phyloP scores from a whole-genome alignment of 192 early-diverging fungal species.

The Dissophora ornata region DNA sequence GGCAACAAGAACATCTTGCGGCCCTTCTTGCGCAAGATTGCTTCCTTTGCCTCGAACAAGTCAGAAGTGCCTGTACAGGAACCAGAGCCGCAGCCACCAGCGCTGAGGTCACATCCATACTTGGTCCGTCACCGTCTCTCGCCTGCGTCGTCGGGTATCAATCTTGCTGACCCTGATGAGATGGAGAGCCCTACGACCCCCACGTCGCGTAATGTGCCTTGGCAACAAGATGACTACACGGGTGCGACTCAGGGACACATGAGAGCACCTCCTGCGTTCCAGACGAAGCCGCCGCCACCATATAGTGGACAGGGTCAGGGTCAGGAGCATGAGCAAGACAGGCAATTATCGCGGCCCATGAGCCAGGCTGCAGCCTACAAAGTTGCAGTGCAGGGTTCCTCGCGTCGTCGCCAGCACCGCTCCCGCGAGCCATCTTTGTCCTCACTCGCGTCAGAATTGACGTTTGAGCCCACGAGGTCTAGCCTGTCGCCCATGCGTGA shows the following conservation, averaged over 20 bases:
- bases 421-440: conserved; percentile 47
- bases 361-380: background rate
- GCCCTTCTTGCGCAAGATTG: conserved; percentile 46
- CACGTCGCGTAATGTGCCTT: conserved; percentile 8
- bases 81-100: conserved; percentile 25
- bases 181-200: conserved; percentile 28
- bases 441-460: conserved; percentile 36
- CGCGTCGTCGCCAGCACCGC: conserved; percentile 31
- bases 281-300: conserved; percentile 37
- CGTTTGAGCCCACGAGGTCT: conserved; percentile 38
- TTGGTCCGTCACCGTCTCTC: conserved; percentile 43
- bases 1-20: conserved; percentile 44
- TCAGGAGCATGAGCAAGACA: conserved; percentile 2
- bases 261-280: conserved; percentile 11
- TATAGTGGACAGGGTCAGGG: conserved; percentile 35
- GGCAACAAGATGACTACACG: conserved; percentile 25
- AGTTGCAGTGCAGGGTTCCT: background rate
- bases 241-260: background rate
- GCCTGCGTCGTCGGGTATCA: conserved; percentile 28
- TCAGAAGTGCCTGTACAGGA: conserved; percentile 27
- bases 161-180: conserved; percentile 17
- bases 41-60: conserved; percentile 33
- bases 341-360: background rate
- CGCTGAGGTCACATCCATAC: conserved; percentile 41
- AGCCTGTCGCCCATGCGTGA: conserved; percentile 46